Base-by-base conservation (phyloP, 2,329 filamentous ascomycete genomes). In the Cercospora sojina region DNA sequence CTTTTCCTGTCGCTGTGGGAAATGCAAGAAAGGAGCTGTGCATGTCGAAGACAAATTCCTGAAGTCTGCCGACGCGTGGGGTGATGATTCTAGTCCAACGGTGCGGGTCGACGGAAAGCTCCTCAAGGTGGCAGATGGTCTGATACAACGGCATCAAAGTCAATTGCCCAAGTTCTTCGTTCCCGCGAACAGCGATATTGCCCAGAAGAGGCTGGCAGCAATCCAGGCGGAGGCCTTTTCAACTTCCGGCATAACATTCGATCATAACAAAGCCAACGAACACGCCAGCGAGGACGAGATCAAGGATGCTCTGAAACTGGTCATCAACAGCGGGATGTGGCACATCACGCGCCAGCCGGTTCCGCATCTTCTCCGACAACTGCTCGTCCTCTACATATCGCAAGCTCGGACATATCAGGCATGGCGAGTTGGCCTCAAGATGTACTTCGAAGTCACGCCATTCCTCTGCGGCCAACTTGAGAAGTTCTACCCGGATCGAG, bases 1-100 rank as follows among this genome's bases (percentile, higher is more conserved):
- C 74, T 90, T 90, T 75, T 77, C 76, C 13, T 90, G 87, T 76
- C 73, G 73, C 47, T 90, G 87, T 71, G 67, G 72, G 5, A 84
- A 84, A 74, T 89, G 87, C 70, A 65, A 74, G 29, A 73, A 71
- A 70, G 78, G 77, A 7, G 63, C 76, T 13, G 75, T 72, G 1
- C 72, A 74, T 9, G 71, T 73, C 10, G 79, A 83, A 76, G 82
- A 84, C 66, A 74, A 74, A 13, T 83, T 82, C 72, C 69, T 76
- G 10, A 75, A 75, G 29, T 66, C 64, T 18, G 32, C 60, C 25
- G 60, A 63, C 20, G 32, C 60, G 3, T 63, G 49, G 29, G 60
- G 60, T 0, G 60, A 63, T 63, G 60, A 63, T 16, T 56, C 60
- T n/a, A 43, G 60, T 43, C 68, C 73, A 25, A 76, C 76, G 2